Evolutionary conservation across 2,329 filamentous ascomycete genomes (phyloP).

Genomic region (Cladosporium sp.): DNA sequence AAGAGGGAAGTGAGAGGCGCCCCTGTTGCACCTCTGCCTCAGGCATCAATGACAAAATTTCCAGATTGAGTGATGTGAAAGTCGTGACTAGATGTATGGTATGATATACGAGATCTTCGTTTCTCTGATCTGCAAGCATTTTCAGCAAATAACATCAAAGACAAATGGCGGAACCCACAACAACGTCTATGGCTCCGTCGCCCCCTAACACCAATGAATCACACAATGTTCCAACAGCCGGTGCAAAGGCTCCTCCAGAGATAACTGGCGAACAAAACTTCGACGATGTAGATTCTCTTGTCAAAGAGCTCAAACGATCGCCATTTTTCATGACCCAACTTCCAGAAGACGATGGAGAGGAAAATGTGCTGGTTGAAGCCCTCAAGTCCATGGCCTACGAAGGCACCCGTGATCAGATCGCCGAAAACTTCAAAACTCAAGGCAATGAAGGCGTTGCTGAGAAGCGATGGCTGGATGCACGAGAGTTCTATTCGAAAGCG

Average conservation of each 20-base stretch:
- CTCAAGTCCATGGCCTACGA: slow-evolving; percentile 89
- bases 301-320: slow-evolving; percentile 62
- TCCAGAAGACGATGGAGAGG: slow-evolving; percentile 57
- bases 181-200: background rate
- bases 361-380: slow-evolving; percentile 80
- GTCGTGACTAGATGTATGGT: background rate
- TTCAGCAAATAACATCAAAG: background rate
- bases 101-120: background rate
- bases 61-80: background rate
- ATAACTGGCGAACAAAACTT: slow-evolving; percentile 44
- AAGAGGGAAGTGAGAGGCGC: background rate
- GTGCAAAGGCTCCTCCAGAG: background rate
- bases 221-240: background rate
- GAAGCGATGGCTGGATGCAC: slow-evolving; percentile 73
- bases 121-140: no score
- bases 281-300: slow-evolving; percentile 56
- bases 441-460: slow-evolving; percentile 83
- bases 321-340: slow-evolving; percentile 96
- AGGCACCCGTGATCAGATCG: slow-evolving; percentile 80
- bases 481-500: slow-evolving; percentile 89
- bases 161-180: background rate
- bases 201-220: background rate
- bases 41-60: background rate
- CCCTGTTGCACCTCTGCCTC: background rate
- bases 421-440: slow-evolving; percentile 78